A percentile compares a stretch with the other conserved stretches of the same genome.
phyloP scores from a whole-genome alignment of 768 basidiomycete species.

The Tulasnella sp. region DNA sequence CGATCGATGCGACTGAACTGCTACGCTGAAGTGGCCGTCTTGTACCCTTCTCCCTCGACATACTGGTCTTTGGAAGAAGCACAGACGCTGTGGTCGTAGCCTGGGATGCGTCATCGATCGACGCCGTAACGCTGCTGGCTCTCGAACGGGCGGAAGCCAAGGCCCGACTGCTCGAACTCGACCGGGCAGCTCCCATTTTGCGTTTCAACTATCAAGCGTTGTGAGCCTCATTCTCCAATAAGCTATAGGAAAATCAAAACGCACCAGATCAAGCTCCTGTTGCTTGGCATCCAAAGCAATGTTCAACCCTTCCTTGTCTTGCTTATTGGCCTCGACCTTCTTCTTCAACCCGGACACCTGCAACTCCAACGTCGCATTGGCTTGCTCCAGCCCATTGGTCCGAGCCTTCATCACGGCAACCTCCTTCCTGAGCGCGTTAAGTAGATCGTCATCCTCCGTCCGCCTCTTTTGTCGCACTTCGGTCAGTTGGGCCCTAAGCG shows the following conservation, averaged over 20 bases:
- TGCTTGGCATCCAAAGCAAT: conserved; percentile 91
- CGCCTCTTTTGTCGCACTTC: background rate
- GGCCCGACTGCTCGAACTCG: no score
- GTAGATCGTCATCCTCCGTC: background rate
- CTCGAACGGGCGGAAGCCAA: no score
- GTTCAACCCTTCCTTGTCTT: conserved; percentile 75
- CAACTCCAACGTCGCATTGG: conserved; percentile 77
- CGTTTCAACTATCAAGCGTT: no score
- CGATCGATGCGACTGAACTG: no score
- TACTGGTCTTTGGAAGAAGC: no score
- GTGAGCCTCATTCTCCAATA: no score
- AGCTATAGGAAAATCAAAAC: conserved; percentile 23
- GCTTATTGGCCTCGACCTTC: conserved; percentile 41
- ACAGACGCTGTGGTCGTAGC: no score
- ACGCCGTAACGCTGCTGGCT: no score
- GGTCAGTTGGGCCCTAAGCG: background rate
- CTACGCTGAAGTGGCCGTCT: no score
- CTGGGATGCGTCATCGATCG: no score
- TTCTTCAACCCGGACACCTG: conserved; percentile 57
- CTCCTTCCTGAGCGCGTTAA: background rate
- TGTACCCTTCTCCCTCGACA: no score
- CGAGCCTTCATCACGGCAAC: background rate
- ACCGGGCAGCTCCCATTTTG: no score
- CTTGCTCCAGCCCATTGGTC: conserved; percentile 51
- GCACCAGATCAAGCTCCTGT: conserved; percentile 81